Evolutionary conservation across 2,329 filamentous ascomycete species (phyloP), one percentile per base, ranked within the genome.

Genomic region (Microdochium nivale): DNA sequence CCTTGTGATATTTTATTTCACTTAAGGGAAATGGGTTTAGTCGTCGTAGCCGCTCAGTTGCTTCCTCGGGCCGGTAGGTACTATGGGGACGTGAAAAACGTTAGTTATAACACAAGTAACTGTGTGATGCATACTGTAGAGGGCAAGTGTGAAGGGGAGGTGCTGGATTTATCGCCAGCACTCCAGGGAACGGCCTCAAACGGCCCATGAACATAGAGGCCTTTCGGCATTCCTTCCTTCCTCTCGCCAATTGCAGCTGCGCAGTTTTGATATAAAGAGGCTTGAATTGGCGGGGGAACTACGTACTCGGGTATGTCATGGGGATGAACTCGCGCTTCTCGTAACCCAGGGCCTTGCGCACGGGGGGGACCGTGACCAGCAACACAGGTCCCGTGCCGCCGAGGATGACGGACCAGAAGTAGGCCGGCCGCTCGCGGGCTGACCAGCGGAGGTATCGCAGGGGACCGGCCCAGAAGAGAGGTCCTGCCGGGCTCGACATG

Each of bases 301-400:
- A 80, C 89, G 68, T 81, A 97, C 92, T 81, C 54, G 94, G 94
- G 77, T 97, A 99, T 67, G 90, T 95, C 69, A 91, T 73, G 30
- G 94, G 94, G 58, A 97, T 84, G 52, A 77, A 80, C 57, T 81
- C 74, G 56, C 86, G 80, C 61, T 84, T 79, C 60, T 83, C 73
- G 67, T 96, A 90, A 60, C 91, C 91, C 52, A 95, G 70, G 57
- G 74, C 76, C 56, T 75, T 72, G 67, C 91, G 77, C 60, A 95
- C 75, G 48, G 89, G 87, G 44, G 91, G 90, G 1, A 89, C 85
- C 52, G 79, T 76, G 54, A 86, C 68, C 56, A 95, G 74, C 53
- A 81, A 73, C 52, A 87, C 69, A 33, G 92, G 94, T 11, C 90
- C 90, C 51, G 82, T 63, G 57, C 71, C 74, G 60, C 88, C 92